Evolutionary conservation across 2,329 filamentous ascomycete genomes (phyloP).

Genomic region (Plenodomus lindquistii): DNA sequence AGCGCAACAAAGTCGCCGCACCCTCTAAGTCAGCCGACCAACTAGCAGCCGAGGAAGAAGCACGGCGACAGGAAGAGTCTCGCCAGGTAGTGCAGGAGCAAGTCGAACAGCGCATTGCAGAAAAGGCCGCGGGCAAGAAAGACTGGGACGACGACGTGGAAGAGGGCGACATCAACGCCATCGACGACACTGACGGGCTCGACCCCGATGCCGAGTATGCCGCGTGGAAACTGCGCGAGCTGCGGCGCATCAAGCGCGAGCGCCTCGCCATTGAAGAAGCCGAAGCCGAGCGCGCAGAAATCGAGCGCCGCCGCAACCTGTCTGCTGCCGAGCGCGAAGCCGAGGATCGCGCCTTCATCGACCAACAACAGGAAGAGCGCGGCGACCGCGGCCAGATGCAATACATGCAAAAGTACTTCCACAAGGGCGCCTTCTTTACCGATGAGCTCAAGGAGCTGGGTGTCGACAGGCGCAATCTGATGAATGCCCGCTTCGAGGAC

Average conservation of each 20-base stretch:
- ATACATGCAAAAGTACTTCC: constrained; percentile 95
- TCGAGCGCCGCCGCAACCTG: constrained; percentile 84
- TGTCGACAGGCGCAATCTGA: constrained; percentile 79
- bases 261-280: constrained; percentile 80
- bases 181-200: constrained; percentile 86
- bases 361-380: constrained; percentile 75
- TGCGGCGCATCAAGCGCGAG: constrained; percentile 85
- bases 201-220: constrained; percentile 88
- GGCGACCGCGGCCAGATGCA: constrained; percentile 78
- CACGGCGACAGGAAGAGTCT: constrained; percentile 69
- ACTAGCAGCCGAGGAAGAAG: constrained; percentile 54
- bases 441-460: constrained; percentile 77
- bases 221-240: constrained; percentile 91
- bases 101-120: constrained; percentile 77
- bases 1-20: constrained; percentile 52
- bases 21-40: constrained; percentile 45
- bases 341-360: constrained; percentile 80
- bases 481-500: constrained; percentile 85
- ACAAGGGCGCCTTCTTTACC: constrained; percentile 94
- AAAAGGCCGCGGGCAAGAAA: constrained; percentile 74
- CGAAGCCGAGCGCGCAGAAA: constrained; percentile 84
- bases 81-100: constrained; percentile 87
- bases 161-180: constrained; percentile 70
- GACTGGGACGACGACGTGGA: constrained; percentile 77
- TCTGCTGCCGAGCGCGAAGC: constrained; percentile 82